Percentiles rank a stretch among this genome's conserved stretches.
Conservation (phyloP, 2,329 filamentous ascomycete genomes). For the Alternaria incomplexa region DNA sequence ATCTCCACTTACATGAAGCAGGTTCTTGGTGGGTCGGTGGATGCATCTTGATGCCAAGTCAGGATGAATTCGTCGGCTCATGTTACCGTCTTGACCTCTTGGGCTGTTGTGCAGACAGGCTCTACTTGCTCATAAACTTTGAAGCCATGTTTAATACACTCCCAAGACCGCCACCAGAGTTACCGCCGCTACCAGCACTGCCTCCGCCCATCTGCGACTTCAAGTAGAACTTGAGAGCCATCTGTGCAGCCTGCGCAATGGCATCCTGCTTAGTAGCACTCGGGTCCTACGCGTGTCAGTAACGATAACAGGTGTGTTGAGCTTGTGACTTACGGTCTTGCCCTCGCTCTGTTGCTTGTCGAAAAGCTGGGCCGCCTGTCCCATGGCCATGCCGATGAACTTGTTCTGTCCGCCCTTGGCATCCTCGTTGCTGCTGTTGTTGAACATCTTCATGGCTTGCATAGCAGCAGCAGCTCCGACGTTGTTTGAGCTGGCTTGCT, state of each 20-base stretch:
- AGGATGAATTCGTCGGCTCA: background rate
- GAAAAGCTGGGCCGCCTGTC: conserved; percentile 80
- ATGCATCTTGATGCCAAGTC: background rate
- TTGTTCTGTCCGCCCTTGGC: conserved; percentile 69
- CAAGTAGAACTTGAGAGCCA: conserved; percentile 90
- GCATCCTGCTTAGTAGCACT: conserved; percentile 80
- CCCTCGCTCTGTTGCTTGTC: conserved; percentile 64
- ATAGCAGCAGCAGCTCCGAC: conserved; percentile 72
- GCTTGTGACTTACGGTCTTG: conserved; percentile 55
- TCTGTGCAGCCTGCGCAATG: conserved; percentile 79
- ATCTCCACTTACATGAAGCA: background rate
- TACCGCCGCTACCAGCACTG: conserved; percentile 50
- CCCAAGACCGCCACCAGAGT: conserved; percentile 52
- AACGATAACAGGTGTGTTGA: conserved; percentile 48
- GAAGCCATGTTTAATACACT: conserved; percentile 65
- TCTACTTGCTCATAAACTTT: conserved; percentile 61
- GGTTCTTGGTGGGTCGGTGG: background rate
- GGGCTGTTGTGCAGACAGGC: background rate
- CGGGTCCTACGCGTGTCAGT: conserved; percentile 41
- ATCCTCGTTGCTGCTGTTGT: conserved; percentile 55
- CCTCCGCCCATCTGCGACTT: conserved; percentile 67
- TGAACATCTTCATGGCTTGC: conserved; percentile 83
- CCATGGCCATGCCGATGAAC: conserved; percentile 86
- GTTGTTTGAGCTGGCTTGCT: conserved; percentile 52
- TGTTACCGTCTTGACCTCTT: background rate